Evolutionary conservation across 768 basidiomycete genomes (phyloP), one percentile per base, ranked within the genome.

Genomic region (Panellus pusillus): DNA sequence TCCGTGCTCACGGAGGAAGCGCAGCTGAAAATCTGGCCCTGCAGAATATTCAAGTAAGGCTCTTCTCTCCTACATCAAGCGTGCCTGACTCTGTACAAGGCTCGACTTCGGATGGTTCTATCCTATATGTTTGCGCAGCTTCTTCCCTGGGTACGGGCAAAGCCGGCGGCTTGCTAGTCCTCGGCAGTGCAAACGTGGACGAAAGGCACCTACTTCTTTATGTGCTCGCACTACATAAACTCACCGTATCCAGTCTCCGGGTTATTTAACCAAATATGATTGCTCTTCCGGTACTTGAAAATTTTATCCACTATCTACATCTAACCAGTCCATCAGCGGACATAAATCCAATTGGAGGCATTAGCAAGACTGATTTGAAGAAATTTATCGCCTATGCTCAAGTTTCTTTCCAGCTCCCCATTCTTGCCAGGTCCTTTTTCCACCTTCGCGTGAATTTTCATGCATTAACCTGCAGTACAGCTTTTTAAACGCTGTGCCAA

Each of bases 161-260:
- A 64, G 69, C 71, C 37, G 97, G 97, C 1, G 92, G 93, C 6
- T 70, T 99, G 32, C 83, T 98, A 20, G 97, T 98, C 1, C 79
- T 98, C n/a, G 97, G 97, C 1, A 95, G 92, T 59, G 95, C 97
- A 15, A 98, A 98, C 65, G 97, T 99, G 2, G 97, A 99, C 64
- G 97, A 98, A 75, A 96, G 92, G 93, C 87, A 52, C 27, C 66
- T 6, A 27, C 44, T 58, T 38, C 9, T 20, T 44, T 41, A 47
- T n/a, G 6, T 38, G 31, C 18, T 3, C 20, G 5, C 19, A 12
- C 31, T 17, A 46, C 36, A 8, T 8, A 13, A 36, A 20, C 6
- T 35, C 20, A 27, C 44, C 12, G 18, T 35, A 15, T 40, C 41
- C 40, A 95, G 95, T 74, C 78, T 98, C 52, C 84, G 97, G 97